Percentiles rank a stretch among this genome's conserved stretches.
Evolutionary conservation across 2,329 filamentous ascomycete genomes (phyloP).

Genomic region (Ascochyta lentis): DNA sequence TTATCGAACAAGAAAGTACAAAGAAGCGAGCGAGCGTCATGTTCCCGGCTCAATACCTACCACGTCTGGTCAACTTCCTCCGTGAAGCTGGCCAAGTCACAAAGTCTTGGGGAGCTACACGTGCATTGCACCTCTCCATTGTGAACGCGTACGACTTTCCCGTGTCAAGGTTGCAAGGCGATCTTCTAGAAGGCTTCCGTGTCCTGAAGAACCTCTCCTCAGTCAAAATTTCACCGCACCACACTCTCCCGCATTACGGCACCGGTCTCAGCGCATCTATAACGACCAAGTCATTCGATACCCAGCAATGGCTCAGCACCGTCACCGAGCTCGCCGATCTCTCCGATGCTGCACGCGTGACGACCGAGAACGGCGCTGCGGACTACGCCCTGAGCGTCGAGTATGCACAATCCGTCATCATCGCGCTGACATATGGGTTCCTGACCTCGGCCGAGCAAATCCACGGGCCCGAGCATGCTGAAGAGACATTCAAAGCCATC

Average conservation of each 20-base stretch:
- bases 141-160: constrained; percentile 35
- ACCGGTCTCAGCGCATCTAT: constrained; percentile 31
- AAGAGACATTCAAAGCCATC: constrained; percentile 18
- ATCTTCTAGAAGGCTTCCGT: constrained; percentile 42
- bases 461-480: constrained; percentile 7
- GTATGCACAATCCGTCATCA: constrained; percentile 33
- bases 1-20: constrained; percentile 38
- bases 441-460: constrained; percentile 36
- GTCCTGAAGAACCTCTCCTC: constrained; percentile 30
- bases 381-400: constrained; percentile 29
- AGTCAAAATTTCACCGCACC: constrained; percentile 25
- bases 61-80: constrained; percentile 44
- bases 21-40: constrained; percentile 37
- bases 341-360: constrained; percentile 23
- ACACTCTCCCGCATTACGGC: constrained; percentile 36
- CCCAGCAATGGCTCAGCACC: constrained; percentile 22
- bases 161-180: constrained; percentile 37
- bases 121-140: constrained; percentile 32
- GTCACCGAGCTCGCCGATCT: constrained; percentile 29
- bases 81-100: constrained; percentile 32
- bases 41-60: constrained; percentile 46
- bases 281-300: constrained; percentile 19
- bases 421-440: constrained; percentile 42
- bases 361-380: constrained; percentile 11
- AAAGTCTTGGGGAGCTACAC: constrained; percentile 29